phyloP scores from a whole-genome alignment of 805 yeast genomes.

The Schwanniomyces vanrijiae region DNA sequence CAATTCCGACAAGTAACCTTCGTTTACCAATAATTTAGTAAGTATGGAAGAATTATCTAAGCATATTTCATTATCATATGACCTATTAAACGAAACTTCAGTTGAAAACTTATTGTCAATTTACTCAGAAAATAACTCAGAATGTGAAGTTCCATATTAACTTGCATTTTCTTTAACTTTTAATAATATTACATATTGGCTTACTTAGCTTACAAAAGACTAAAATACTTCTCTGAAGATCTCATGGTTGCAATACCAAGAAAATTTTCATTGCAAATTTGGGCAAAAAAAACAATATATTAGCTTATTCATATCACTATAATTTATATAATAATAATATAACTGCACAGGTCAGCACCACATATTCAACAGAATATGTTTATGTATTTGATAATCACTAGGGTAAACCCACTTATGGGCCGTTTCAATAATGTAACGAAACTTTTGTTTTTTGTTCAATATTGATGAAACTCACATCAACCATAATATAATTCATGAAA shows the following conservation, averaged over 20 bases:
- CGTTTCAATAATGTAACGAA: background rate
- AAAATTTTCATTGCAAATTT: background rate
- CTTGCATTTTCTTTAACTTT: background rate
- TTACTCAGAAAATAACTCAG: background rate
- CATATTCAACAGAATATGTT: background rate
- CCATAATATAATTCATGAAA: background rate
- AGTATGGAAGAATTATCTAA: background rate
- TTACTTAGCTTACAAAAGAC: background rate
- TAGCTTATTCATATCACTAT: slow-evolving; percentile 1
- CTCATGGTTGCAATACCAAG: background rate
- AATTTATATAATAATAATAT: background rate
- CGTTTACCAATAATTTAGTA: background rate
- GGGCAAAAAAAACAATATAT: background rate
- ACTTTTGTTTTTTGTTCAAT: background rate
- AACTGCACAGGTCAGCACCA: background rate
- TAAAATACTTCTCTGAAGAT: background rate
- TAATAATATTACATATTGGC: background rate
- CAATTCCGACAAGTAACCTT: background rate
- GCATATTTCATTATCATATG: background rate
- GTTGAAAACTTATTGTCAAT: background rate
- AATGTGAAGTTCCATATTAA: background rate
- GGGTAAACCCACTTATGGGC: background rate
- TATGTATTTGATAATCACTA: background rate
- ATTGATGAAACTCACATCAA: background rate
- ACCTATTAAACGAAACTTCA: background rate